Conservation (phyloP, 306 rosid species). For the Medicago ruthenica region DNA sequence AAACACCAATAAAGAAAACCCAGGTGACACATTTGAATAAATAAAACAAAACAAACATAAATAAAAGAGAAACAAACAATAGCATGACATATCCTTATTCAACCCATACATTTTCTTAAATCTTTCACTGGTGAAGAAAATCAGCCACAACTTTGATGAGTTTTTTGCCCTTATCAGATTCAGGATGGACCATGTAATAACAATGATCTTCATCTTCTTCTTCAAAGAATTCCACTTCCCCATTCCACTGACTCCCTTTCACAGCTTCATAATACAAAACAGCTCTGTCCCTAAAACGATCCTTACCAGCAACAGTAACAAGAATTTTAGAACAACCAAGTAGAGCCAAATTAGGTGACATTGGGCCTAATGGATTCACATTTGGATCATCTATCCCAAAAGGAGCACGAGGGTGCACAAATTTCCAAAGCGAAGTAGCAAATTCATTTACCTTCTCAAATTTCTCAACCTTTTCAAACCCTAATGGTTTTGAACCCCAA, state of each 20-base stretch:
- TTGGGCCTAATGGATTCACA: slow-evolving; percentile 45
- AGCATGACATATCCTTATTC: too few relatives aligned
- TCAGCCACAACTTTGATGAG: slow-evolving; percentile 29
- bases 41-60: too few relatives aligned
- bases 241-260: slow-evolving; percentile 50
- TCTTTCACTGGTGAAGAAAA: slow-evolving; percentile 31
- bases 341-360: slow-evolving; percentile 45
- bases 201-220: slow-evolving; percentile 42
- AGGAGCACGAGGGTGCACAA: slow-evolving; percentile 42
- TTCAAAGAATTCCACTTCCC: slow-evolving; percentile 44
- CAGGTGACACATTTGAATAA: too few relatives aligned
- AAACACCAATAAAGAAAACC: too few relatives aligned
- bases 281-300: slow-evolving; percentile 40
- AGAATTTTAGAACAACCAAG: slow-evolving; percentile 47
- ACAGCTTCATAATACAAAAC: slow-evolving; percentile 37
- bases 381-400: slow-evolving; percentile 46
- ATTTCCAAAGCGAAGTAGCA: slow-evolving; percentile 32
- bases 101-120: background rate
- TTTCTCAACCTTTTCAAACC: slow-evolving; percentile 19
- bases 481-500: slow-evolving; percentile 52
- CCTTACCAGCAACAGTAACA: slow-evolving; percentile 47
- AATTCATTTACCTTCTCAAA: background rate
- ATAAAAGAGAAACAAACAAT: too few relatives aligned
- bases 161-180: slow-evolving; percentile 15
- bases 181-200: slow-evolving; percentile 13